A percentile compares a stretch with the other conserved stretches of the same genome.
Evolutionary conservation across 2,329 filamentous ascomycete species (phyloP).

Genomic region (Plectosphaerella sp.): DNA sequence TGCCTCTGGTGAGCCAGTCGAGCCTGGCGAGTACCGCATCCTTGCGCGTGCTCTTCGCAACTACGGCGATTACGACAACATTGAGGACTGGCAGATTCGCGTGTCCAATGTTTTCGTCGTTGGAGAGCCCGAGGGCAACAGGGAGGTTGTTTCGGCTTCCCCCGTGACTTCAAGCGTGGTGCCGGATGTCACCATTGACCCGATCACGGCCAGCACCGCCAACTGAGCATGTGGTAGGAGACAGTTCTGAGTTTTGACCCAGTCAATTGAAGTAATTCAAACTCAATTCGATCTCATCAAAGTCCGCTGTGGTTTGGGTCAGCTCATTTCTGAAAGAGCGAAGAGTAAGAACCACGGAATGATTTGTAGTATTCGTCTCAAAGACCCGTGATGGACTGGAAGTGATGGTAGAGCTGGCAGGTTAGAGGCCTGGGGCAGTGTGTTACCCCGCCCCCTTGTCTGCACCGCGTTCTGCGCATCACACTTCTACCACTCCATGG

Average conservation of each 20-base stretch:
- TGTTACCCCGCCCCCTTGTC: too few species aligned
- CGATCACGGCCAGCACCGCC: neutral
- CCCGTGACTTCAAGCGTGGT: neutral
- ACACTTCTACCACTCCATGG: too few species aligned
- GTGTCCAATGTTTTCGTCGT: slow-evolving; percentile 3
- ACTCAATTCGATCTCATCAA: too few species aligned
- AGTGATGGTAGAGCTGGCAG: too few species aligned
- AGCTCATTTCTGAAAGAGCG: too few species aligned
- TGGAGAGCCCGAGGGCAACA: neutral
- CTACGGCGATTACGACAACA: slow-evolving; percentile 11
- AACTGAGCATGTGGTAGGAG: neutral
- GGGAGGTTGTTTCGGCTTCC: neutral
- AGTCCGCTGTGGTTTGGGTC: too few species aligned
- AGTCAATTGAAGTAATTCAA: too few species aligned
- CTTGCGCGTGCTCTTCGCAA: slow-evolving; percentile 13
- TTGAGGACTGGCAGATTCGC: slow-evolving; percentile 14
- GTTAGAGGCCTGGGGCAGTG: too few species aligned
- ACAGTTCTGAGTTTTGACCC: neutral
- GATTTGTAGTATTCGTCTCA: too few species aligned
- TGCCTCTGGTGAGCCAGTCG: slow-evolving; percentile 7
- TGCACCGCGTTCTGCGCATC: too few species aligned
- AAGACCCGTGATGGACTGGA: too few species aligned
- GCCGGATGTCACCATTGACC: neutral
- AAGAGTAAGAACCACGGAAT: too few species aligned
- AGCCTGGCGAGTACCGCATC: slow-evolving; percentile 11